Evolutionary conservation across 2,329 filamentous ascomycete genomes (phyloP).

Genomic region (Pseudogymnoascus sp.): DNA sequence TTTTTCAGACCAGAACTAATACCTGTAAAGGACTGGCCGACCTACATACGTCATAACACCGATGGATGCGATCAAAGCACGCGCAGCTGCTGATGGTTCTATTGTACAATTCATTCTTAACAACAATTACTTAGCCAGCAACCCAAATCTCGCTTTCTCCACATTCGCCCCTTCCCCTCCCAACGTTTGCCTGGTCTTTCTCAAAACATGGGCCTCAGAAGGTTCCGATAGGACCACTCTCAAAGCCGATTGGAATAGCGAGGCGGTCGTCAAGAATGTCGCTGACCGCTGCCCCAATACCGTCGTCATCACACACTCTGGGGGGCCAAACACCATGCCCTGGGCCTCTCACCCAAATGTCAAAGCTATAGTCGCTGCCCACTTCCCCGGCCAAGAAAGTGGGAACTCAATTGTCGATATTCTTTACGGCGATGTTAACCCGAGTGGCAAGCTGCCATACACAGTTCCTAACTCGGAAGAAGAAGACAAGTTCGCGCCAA

Average conservation of each 20-base stretch:
- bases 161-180: slow-evolving; percentile 14
- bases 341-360: slow-evolving; percentile 52
- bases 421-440: slow-evolving; percentile 52
- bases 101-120: slow-evolving; percentile 15
- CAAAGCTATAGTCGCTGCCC: slow-evolving; percentile 51
- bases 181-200: slow-evolving; percentile 48
- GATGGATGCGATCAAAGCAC: slow-evolving; percentile 43
- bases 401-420: slow-evolving; percentile 54
- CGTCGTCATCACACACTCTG: slow-evolving; percentile 57
- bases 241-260: slow-evolving; percentile 15
- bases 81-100: slow-evolving; percentile 9
- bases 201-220: slow-evolving; percentile 58
- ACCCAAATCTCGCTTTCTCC: not conserved
- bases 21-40: slow-evolving; percentile 37
- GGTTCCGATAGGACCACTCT: slow-evolving; percentile 17
- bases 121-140: slow-evolving; percentile 10
- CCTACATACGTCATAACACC: slow-evolving; percentile 54
- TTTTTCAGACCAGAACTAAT: not conserved
- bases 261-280: slow-evolving; percentile 32
- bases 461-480: slow-evolving; percentile 44
- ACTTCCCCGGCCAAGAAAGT: slow-evolving; percentile 51
- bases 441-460: slow-evolving; percentile 38
- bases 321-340: slow-evolving; percentile 54
- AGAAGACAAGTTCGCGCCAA: slow-evolving; percentile 44
- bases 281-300: slow-evolving; percentile 46